Evolutionary conservation across 176 grass and related monocot species (phyloP), one percentile per base, ranked within the genome.

Genomic region (Cenchrus fungigraminus): DNA sequence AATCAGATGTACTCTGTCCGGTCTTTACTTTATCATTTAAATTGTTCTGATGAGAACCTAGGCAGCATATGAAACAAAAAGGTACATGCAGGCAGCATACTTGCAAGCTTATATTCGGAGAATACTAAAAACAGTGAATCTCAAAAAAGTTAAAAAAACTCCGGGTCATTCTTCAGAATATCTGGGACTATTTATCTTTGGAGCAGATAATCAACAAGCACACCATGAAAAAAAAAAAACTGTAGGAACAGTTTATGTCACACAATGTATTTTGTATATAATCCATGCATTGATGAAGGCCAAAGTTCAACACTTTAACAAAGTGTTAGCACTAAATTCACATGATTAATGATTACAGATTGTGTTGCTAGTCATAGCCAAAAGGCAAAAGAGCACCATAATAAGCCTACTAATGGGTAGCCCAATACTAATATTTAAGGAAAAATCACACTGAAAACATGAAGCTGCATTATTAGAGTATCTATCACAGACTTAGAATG

Each of bases 51-150:
- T 25, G 55, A 67, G 40, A 67, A 34, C 34, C 14, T 45, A 65
- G 50, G 58, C 22, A 86, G 8, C 58, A 55, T 74, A 86, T 45
- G 47, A 13, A 32, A 65, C 32, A 54, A 16, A 52, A 59, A 85
- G 12, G 55, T 57, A 78, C 66, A 60, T 70, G 25, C 51, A 67
- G 14, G 25, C 63, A 56, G 10, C 64, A 78, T 85, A 65, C 9
- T 78, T 37, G 52, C 76, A 42, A 60, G 40, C 52, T 59, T 19
- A 85, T 5, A 13, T 78, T 60, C 31, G 60, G 56, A 51, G 46
- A 73, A 73, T 73, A 31, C 25, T 49, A 13, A 19, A 72, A 64
- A 46, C 20, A 49, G 13, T 71, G 9, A 73, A 73, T 51, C 20
- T 72, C 12, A 72, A 19, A 71, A 73, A 73, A 51, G 12, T 71